Evolutionary conservation across 129 eudicot species (phyloP), one percentile per base, ranked within the genome.

Genomic region (Logfia minima): DNA sequence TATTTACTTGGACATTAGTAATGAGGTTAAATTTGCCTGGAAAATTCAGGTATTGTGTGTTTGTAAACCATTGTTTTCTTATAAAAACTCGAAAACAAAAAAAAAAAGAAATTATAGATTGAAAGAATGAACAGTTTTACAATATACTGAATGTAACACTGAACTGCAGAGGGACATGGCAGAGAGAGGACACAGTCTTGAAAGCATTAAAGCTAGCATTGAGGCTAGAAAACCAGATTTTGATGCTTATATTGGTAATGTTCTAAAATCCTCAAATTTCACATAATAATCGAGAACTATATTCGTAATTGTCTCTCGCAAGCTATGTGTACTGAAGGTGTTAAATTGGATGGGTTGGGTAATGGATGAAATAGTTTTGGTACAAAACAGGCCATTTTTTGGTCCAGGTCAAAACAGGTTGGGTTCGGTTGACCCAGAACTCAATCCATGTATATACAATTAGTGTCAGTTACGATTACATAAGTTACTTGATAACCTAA

Each of bases 161-260:
- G 52, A 61, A 76, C 23, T 79, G 88, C 87, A 93, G 98, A 90
- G 98, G 82, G 98, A 93, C 80, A 93, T 90, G 97, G 95, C 97
- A 62, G 98, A 93, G 83, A 85, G 98, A 88, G 98, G 98, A 52
- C 98, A 93, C 85, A 93, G 97, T 76, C 97, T 93, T 59, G 97
- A 93, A 62, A 93, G 97, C 79, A 93, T 93, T 76, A 90, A 93
- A 73, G 98, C 98, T 55, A 93, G 97, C 74, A 93, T 93, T 64
- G 98, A 93, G 86, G 98, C 98, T 83, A 72, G 98, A 51, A 93
- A 93, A 75, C 98, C 97, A 8, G 98, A 93, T 70, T 93, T 93
- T 66, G 98, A 93, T 81, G 98, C 98, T 72, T 93, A 75, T 81
- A 93, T 93, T 70, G 98, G 98, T 90, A 88, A 74, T 5, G 24